Evolutionary conservation across 75 land plant genomes (phyloP), one percentile per base, ranked within the genome.

Genomic region (Sequoia sempervirens): DNA sequence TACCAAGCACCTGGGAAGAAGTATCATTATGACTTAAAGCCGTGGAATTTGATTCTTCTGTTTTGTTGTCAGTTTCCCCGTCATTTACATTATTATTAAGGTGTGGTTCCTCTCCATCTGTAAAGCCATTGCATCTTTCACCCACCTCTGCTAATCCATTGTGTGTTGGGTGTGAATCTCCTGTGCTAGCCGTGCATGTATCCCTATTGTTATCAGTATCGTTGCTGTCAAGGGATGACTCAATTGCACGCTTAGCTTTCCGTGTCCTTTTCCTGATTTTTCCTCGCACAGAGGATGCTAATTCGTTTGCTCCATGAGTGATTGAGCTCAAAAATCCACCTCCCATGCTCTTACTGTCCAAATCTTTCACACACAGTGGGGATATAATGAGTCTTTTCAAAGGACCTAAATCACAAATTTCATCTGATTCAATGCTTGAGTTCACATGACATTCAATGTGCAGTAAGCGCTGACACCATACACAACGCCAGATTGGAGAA

Each of bases 391-490:
- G 88, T 82, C 98, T 87, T 84, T 86, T 95, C 52, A 87, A 90
- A 36, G 93, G 86, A 34, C 98, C 98, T 79, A 96, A 81, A 87
- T 96, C 97, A 95, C 98, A 96, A 64, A 89, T 80, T 81, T 95
- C 98, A 84, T 92, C 94, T 23, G 86, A 85, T 83, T 92, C 95
- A 83, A 82, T 85, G 32, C 80, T 82, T 87, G 89, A 80, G 88
- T 82, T 91, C 75, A 85, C 81, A 74, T 96, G 98, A 56, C 98
- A 96, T 45, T 95, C 95, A 47, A 95, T 92, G 82, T 96, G 98
- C 28, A 96, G 90, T 17, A 95, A 86, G 11, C 93, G 84, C 76
- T 96, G 98, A 83, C 98, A 96, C 98, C 98, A 96, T 81, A 95
- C 82, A 80, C 98, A 96, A 41, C 93, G 88, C 98, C 98, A 96